Base-by-base conservation (phyloP, 306 rosid species). In the Vigna trinervia region DNA sequence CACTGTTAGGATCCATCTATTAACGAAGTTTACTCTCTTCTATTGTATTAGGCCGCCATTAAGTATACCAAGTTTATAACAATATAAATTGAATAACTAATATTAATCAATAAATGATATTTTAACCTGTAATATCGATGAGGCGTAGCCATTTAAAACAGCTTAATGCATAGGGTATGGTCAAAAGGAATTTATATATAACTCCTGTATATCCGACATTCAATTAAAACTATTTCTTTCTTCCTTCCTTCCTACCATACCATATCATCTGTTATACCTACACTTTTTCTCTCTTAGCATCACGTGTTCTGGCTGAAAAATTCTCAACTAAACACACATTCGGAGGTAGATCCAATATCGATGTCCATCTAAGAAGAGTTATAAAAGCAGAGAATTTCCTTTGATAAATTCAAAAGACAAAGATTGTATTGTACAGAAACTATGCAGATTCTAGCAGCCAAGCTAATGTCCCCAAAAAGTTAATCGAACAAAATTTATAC, bases 391-490 rank as follows among this genome's bases (percentile, higher is more conserved):
- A 30, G 62, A 9, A 45, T 45, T 1, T 12, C 15, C 15, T 45
- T 34, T 4, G 3, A 45, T 45, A 45, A 11, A 45, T 45, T 45
- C 1, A 1, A 45, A 45, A 45, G 15, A 3, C 14, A 45, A 45
- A 4, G 50, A 45, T 45, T 45, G 4, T 68, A 61, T 48, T 56
- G 34, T 47, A 43, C 71, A 54, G 9, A 47, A 62, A 14, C 22
- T 10, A 45, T 22, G 71, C 70, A 53, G 45, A 74, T 56, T 68
- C 75, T 54, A 54, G 26, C 73, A 57, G 64, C 19, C 46, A 85
- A 50, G 54, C 48, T 64, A 43, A 34, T 28, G 52, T 63, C 57
- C 15, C 45, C 34, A 12, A 78, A 13, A 1, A 70, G 61, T 41
- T 36, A 69, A 53, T 8, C 36, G 45, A 70, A 78, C 66, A 81